Evolutionary conservation across 257 asterid species (phyloP).

Genomic region (Henckelia pumila): DNA sequence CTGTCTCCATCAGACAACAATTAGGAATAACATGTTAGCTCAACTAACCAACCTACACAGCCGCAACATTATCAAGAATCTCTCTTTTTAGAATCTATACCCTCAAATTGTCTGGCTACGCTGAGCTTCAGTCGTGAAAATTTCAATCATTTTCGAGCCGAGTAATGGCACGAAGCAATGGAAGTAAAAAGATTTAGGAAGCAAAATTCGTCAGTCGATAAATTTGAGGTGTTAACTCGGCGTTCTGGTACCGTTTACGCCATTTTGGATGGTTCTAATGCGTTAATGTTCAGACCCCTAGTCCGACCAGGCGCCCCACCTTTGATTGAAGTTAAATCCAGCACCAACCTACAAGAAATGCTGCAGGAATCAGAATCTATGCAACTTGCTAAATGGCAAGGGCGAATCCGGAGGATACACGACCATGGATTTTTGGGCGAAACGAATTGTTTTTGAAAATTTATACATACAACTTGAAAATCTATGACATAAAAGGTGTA

Average conservation of each 20-base stretch:
- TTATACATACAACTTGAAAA: too few relatives aligned
- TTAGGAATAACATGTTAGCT: slow-evolving; percentile 19
- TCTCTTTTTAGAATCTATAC: slow-evolving; percentile 15
- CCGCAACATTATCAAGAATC: slow-evolving; percentile 14
- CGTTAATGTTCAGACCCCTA: slow-evolving; percentile 52
- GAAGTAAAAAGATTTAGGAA: slow-evolving; percentile 2
- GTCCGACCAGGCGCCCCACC: slow-evolving; percentile 94
- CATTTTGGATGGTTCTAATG: slow-evolving; percentile 29
- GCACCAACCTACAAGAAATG: slow-evolving; percentile 47
- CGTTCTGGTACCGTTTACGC: slow-evolving; percentile 24
- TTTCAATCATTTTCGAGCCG: slow-evolving; percentile 26
- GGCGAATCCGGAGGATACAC: too few relatives aligned
- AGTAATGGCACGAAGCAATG: slow-evolving; percentile 10
- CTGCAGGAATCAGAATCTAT: slow-evolving; percentile 21
- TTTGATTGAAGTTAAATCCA: slow-evolving; percentile 57
- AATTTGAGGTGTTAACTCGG: slow-evolving; percentile 32
- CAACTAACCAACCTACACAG: slow-evolving; percentile 19
- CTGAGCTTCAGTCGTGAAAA: slow-evolving; percentile 22
- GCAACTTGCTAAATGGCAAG: slow-evolving; percentile 31
- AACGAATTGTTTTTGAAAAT: background rate
- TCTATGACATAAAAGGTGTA: background rate
- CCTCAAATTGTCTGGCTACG: slow-evolving; percentile 27
- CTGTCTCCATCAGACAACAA: slow-evolving; percentile 6
- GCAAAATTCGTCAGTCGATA: slow-evolving; percentile 22
- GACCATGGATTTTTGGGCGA: background rate